Conservation (phyloP, 2,329 filamentous ascomycete species). For the Pseudogymnoascus sp. region DNA sequence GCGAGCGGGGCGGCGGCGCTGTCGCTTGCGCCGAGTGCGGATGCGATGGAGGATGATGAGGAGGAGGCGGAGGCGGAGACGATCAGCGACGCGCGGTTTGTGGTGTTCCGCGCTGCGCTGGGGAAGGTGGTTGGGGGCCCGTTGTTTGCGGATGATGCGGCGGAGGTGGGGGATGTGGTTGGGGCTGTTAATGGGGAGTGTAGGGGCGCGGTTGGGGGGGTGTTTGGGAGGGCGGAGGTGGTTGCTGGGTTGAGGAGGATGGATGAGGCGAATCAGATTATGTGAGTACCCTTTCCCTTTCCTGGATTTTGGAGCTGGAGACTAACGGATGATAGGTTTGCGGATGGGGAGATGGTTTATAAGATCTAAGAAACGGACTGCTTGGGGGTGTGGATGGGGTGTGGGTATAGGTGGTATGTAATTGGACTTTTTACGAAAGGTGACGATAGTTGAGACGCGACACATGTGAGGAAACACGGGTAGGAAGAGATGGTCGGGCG, state of each 20-base stretch:
- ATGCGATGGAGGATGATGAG: conserved; percentile 35
- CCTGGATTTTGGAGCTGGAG: neutral
- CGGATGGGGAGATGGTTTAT: conserved; percentile 58
- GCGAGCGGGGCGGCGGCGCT: conserved; percentile 22
- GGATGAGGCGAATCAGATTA: conserved; percentile 80
- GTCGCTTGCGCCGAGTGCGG: conserved; percentile 16
- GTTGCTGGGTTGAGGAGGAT: conserved; percentile 69
- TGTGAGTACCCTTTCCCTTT: conserved; percentile 52
- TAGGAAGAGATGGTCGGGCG: neutral
- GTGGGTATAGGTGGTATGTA: no score
- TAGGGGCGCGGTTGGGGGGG: conserved; percentile 40
- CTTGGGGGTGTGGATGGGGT: neutral
- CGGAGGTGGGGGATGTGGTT: conserved; percentile 65
- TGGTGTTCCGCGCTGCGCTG: conserved; percentile 69
- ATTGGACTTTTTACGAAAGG: neutral
- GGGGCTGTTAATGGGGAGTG: conserved; percentile 70
- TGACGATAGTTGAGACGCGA: neutral
- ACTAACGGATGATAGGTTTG: conserved; percentile 37
- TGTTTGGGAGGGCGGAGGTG: conserved; percentile 66
- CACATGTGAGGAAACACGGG: neutral
- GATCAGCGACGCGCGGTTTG: conserved; percentile 47
- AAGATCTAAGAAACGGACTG: conserved; percentile 46
- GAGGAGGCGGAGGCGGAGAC: conserved; percentile 28
- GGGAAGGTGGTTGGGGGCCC: conserved; percentile 74
- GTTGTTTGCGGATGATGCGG: conserved; percentile 82